Percentiles rank a stretch among this genome's conserved stretches.
Conservation (phyloP, 148 eudicot genomes). For the Spergularia bocconei region DNA sequence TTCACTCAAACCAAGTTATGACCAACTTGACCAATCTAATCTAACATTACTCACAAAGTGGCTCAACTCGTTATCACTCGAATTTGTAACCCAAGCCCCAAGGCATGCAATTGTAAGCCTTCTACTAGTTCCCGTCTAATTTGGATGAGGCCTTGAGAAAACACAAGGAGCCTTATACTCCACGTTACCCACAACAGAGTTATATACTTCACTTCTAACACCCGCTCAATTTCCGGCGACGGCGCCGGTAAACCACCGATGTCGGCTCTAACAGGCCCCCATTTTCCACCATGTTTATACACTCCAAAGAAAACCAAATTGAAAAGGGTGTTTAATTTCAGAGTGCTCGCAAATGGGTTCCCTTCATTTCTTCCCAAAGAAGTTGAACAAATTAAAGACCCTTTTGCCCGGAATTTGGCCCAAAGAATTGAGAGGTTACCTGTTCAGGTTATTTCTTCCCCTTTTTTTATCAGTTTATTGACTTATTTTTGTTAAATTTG, state of each 20-base stretch:
- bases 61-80: too few species aligned
- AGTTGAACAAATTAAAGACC: slow-evolving; percentile 57
- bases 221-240: too few species aligned
- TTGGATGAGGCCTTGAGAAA: too few species aligned
- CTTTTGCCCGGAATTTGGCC: slow-evolving; percentile 71
- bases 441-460: slow-evolving; percentile 45
- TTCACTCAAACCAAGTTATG: too few species aligned
- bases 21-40: too few species aligned
- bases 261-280: slow-evolving; percentile 4
- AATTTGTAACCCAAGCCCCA: too few species aligned
- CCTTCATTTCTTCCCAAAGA: slow-evolving; percentile 75
- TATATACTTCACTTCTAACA: too few species aligned
- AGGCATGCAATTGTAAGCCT: too few species aligned
- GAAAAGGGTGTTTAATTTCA: slow-evolving; percentile 13
- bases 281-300: neutral
- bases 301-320: slow-evolving; percentile 13
- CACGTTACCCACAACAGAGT: too few species aligned
- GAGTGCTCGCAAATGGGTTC: slow-evolving; percentile 42
- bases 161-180: too few species aligned
- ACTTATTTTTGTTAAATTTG: neutral
- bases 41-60: too few species aligned
- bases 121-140: too few species aligned
- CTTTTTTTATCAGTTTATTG: neutral
- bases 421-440: slow-evolving; percentile 66
- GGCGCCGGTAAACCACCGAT: slow-evolving; percentile 5